Evolutionary conservation across 192 early-diverging fungal species (phyloP), one percentile per base, ranked within the genome.

Genomic region (Tieghemiomyces parasiticus): DNA sequence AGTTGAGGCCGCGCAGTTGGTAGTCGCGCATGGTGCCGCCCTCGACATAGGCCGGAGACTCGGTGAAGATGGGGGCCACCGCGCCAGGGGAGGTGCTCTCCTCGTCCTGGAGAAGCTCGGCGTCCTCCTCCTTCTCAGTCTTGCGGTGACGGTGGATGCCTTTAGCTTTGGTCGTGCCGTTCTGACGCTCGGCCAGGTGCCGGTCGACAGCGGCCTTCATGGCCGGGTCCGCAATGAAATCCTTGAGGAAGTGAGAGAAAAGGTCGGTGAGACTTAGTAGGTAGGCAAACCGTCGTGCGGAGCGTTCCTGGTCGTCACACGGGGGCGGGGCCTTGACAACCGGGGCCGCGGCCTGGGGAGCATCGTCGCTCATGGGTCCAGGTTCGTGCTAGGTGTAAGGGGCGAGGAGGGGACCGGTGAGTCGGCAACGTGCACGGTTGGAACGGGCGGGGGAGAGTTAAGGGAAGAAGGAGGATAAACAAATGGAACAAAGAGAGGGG

Each of bases 51-150:
- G 67, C 62, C 35, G 95, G 95, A 0, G 93, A 93, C 65, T 95
- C 90, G 19, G 84, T 87, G 69, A 99, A 93, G 19, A 83, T 80
- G 38, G 79, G 79, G 33, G 81, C 70, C 4, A 67, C 59, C 29
- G 81, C 77, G 13, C 14, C 14, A 13, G 50, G 14, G 16, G 64
- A 64, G 6, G 67, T 51, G 32, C 74, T 73, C 22, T 82, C 77
- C 58, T 88, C 89, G 35, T 90, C 82, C 38, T 92, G 78, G 46
- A 99, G 68, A 16, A 99, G 72, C 75, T 95, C 92, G 31, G 88
- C 90, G 63, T 96, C 95, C 67, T 96, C 95, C 65, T 96, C 92
- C 72, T 93, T 93, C 66, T 98, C 95, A 2, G 92, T 95, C 72
- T 95, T 93, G 50, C 95, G 77, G 67, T 86, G 85, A 20, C 91